A percentile compares a stretch with the other conserved stretches of the same genome.
Evolutionary conservation across 768 basidiomycete genomes (phyloP).

Genomic region (Cystofilobasidium capitatum): DNA sequence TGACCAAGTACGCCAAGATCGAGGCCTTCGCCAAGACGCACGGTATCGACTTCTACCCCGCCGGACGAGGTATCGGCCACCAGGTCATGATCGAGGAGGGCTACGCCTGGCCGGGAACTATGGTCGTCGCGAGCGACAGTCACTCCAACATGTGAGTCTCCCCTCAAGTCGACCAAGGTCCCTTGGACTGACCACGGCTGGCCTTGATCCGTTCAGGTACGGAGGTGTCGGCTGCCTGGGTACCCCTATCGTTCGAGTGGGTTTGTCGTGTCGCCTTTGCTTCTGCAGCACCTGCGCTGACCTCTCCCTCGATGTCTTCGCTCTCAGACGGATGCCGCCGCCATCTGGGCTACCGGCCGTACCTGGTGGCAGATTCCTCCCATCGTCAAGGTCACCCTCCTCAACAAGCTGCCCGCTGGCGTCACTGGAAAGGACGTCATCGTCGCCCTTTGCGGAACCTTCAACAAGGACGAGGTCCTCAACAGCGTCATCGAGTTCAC

Average conservation of each 20-base stretch:
- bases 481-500: constrained; percentile 95
- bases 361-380: constrained; percentile 99
- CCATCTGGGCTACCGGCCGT: constrained; percentile 93
- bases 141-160: constrained; percentile 83
- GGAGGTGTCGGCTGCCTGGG: constrained; percentile 95
- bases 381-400: constrained; percentile 88
- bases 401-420: constrained; percentile 68
- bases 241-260: constrained; percentile 84
- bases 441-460: constrained; percentile 86
- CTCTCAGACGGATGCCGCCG: constrained; percentile 62
- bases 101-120: constrained; percentile 88
- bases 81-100: constrained; percentile 97
- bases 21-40: constrained; percentile 80
- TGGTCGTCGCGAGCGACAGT: constrained; percentile 92
- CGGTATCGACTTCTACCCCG: constrained; percentile 87
- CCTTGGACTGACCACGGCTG: background rate
- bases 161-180: background rate
- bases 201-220: constrained; percentile 43
- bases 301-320: background rate
- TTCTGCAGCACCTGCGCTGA: background rate
- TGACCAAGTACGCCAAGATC: constrained; percentile 82
- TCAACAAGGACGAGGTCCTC: constrained; percentile 92
- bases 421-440: constrained; percentile 98
- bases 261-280: constrained; percentile 30
- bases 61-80: constrained; percentile 94